These are phyloP conservation scores for Pyrenochaeta sp. DNA, from an alignment of 2,329 filamentous ascomycete species.

Conservation along the genomic window DNA sequence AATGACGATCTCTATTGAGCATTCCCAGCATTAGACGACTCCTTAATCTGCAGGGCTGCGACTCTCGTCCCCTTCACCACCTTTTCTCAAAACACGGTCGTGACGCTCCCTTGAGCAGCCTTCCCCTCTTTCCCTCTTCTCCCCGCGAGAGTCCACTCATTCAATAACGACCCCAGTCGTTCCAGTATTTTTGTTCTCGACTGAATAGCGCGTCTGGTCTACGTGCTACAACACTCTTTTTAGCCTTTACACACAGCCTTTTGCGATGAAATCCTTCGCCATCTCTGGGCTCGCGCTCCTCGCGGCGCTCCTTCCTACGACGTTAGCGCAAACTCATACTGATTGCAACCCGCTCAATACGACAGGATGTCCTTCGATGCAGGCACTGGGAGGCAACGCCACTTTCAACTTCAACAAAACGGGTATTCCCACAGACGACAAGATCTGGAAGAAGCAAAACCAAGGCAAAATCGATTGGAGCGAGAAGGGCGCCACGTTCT, in stretches of 20 bases:
- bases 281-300: conserved; percentile 50
- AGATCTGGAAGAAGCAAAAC: conserved; percentile 70
- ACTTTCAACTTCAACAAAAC: conserved; percentile 63
- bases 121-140: conserved; percentile 29
- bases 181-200: conserved; percentile 28
- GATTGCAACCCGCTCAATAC: conserved; percentile 78
- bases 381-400: conserved; percentile 71
- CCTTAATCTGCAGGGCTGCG: conserved; percentile 33
- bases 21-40: conserved; percentile 24
- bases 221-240: conserved; percentile 47
- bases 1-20: conserved; percentile 14
- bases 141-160: conserved; percentile 40
- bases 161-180: conserved; percentile 29
- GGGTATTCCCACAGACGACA: conserved; percentile 45
- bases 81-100: conserved; percentile 35
- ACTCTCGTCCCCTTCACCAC: conserved; percentile 32
- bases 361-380: conserved; percentile 72
- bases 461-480: conserved; percentile 72
- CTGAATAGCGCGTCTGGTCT: conserved; percentile 45
- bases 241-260: conserved; percentile 11
- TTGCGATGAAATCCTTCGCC: conserved; percentile 41
- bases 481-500: conserved; percentile 73
- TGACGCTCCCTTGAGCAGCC: conserved; percentile 30
- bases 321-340: conserved; percentile 77
- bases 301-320: conserved; percentile 52